Evolutionary conservation across 2,329 filamentous ascomycete species (phyloP).

Genomic region (Fusarium fracticaudum): DNA sequence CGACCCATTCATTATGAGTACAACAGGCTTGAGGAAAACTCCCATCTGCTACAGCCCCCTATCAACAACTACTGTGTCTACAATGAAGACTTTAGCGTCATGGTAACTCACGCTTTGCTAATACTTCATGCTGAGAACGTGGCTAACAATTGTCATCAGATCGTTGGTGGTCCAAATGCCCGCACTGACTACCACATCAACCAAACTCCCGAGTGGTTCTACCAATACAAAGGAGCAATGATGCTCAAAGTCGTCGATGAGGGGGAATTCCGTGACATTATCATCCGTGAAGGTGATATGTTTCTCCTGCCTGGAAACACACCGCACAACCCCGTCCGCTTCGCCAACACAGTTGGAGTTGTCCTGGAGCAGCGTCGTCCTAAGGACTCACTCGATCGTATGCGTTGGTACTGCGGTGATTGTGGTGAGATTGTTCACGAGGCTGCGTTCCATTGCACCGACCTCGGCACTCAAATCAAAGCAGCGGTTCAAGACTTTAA

Average conservation of each 20-base stretch:
- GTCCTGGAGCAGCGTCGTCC: constrained; percentile 89
- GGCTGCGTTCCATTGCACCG: constrained; percentile 85
- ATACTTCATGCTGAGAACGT: background rate
- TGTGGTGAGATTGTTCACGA: constrained; percentile 84
- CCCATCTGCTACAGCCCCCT: constrained; percentile 90
- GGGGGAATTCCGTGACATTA: constrained; percentile 78
- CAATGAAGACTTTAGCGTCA: constrained; percentile 82
- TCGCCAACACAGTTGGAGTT: constrained; percentile 91
- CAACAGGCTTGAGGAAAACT: constrained; percentile 86
- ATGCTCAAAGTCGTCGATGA: constrained; percentile 88
- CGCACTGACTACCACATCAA: constrained; percentile 99
- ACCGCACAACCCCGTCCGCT: constrained; percentile 95
- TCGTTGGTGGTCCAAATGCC: constrained; percentile 95
- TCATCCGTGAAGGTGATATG: constrained; percentile 92
- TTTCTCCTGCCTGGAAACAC: constrained; percentile 93
- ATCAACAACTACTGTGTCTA: constrained; percentile 99
- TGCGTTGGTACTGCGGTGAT: constrained; percentile 88
- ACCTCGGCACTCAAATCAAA: constrained; percentile 95
- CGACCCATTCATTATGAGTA: constrained; percentile 2
- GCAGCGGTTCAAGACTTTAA: constrained; percentile 86
- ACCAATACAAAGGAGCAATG: constrained; percentile 94
- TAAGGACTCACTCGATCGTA: constrained; percentile 73
- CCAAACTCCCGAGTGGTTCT: constrained; percentile 96
- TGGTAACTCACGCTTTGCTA: constrained; percentile 60
- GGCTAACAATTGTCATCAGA: constrained; percentile 55